phyloP scores from a whole-genome alignment of 2,329 filamentous ascomycete genomes.

The Elsinoe fawcettii region DNA sequence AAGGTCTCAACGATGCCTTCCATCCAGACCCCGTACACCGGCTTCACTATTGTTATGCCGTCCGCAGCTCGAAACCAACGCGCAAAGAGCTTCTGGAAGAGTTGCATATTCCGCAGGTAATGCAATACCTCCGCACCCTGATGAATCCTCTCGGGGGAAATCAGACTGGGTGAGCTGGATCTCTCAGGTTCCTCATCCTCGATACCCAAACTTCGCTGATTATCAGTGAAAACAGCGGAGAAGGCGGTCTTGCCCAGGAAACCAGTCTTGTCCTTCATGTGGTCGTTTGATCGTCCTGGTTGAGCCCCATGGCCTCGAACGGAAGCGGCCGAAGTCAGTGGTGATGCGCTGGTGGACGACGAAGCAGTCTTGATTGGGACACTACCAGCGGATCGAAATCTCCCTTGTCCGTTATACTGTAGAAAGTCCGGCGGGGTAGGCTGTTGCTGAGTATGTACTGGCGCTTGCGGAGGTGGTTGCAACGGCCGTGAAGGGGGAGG shows the following conservation, averaged over 20 bases:
- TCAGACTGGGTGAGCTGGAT: conserved; percentile 21
- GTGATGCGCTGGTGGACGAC: not conserved
- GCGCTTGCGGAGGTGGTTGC: conserved; percentile 18
- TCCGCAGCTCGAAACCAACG: conserved; percentile 30
- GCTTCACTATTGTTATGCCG: conserved; percentile 27
- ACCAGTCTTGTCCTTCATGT: conserved; percentile 25
- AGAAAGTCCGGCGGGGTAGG: not conserved
- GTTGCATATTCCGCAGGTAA: conserved; percentile 27
- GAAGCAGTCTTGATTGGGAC: not conserved
- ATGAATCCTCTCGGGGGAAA: conserved; percentile 27
- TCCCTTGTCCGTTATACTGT: conserved; percentile 12
- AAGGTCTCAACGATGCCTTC: conserved; percentile 32
- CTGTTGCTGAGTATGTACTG: conserved; percentile 19
- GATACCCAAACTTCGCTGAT: conserved; percentile 22
- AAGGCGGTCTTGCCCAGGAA: conserved; percentile 30
- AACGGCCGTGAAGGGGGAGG: not conserved
- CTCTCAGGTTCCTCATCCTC: conserved; percentile 21
- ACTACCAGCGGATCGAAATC: conserved; percentile 12
- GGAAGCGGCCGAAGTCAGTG: not conserved
- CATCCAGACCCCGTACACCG: conserved; percentile 28
- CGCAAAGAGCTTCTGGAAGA: conserved; percentile 26
- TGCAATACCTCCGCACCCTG: conserved; percentile 28
- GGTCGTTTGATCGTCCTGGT: conserved; percentile 20
- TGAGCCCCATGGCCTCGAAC: conserved; percentile 17
- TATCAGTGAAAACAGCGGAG: conserved; percentile 29